Evolutionary conservation across 441 rosid species (phyloP), one percentile per base, ranked within the genome.

Genomic region (Aquilaria agallochum): DNA sequence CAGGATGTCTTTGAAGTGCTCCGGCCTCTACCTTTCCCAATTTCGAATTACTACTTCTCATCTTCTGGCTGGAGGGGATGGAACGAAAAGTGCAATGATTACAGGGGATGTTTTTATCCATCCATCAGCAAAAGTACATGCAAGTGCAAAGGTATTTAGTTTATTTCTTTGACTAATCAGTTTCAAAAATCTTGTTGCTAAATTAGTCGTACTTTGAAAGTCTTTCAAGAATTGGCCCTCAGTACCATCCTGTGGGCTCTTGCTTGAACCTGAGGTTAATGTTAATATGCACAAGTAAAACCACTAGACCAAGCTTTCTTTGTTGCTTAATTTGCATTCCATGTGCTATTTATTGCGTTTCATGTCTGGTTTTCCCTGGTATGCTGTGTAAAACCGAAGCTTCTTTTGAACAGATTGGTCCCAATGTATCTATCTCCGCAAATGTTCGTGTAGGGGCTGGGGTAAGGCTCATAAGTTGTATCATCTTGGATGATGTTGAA

Each of bases 111-210:
- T 90, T 65, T 90, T 72, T 62, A 56, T 88, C 60, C 95, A 90
- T 68, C 95, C 97, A 40, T 86, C 95, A 4, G 97, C 88, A 32
- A 88, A 88, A 75, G 79, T 86, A 32, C 97, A 90, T 68, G 89
- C 87, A 53, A 83, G 93, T 40, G 88, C 97, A 2, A 90, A 88
- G 90, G 97, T 90, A 55, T 31, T 56, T 2, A 5, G 59, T 50
- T 44, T 5, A 32, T 59, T 67, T 57, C 14, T 52, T 0, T 5
- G 9, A 3, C 13, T 40, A 40, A 40, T 40, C 56, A 62, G 9
- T 52, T 62, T 14, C 31, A 4, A 6, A 45, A 33, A 5, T 30
- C 33, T 11, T 20, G 0, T 62, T 42, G 14, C 30, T 14, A 31
- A 42, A 50, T 46, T 56, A 42, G 31, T 63, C n/a, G 9, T 40